phyloP scores from a whole-genome alignment of 805 yeast genomes.

The Monosporozyma unispora region DNA sequence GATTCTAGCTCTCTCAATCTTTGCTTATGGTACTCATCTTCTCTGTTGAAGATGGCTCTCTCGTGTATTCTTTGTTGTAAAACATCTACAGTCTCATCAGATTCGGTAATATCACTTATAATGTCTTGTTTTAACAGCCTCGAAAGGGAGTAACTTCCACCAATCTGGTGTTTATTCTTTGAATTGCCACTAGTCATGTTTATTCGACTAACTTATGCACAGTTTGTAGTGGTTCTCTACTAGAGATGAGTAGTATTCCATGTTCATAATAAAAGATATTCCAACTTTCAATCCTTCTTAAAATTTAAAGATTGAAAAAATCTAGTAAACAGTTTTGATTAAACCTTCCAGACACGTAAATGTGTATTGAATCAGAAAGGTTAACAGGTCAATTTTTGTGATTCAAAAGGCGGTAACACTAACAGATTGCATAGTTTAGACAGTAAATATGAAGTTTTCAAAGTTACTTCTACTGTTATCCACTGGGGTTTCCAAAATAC shows the following conservation, averaged over 20 bases:
- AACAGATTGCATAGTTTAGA: background rate
- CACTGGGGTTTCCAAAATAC: background rate
- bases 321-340: background rate
- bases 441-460: background rate
- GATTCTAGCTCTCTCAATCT: slow-evolving; percentile 30
- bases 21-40: slow-evolving; percentile 41
- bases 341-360: background rate
- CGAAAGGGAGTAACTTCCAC: slow-evolving; percentile 36
- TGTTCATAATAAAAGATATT: background rate
- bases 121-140: slow-evolving; percentile 25
- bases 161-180: slow-evolving; percentile 12
- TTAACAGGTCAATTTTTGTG: too few relatives aligned
- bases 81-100: slow-evolving; percentile 22
- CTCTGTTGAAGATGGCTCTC: slow-evolving; percentile 31
- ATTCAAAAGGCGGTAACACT: too few relatives aligned
- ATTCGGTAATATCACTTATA: slow-evolving; percentile 18
- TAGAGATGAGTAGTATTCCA: background rate
- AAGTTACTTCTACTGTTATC: background rate
- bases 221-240: background rate
- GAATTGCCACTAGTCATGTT: background rate
- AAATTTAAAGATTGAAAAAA: background rate
- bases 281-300: background rate
- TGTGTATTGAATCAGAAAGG: too few relatives aligned
- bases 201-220: background rate
- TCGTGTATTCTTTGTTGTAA: slow-evolving; percentile 19